Evolutionary conservation across 345 rosid species (phyloP).

Genomic region (Acer yangbiense): DNA sequence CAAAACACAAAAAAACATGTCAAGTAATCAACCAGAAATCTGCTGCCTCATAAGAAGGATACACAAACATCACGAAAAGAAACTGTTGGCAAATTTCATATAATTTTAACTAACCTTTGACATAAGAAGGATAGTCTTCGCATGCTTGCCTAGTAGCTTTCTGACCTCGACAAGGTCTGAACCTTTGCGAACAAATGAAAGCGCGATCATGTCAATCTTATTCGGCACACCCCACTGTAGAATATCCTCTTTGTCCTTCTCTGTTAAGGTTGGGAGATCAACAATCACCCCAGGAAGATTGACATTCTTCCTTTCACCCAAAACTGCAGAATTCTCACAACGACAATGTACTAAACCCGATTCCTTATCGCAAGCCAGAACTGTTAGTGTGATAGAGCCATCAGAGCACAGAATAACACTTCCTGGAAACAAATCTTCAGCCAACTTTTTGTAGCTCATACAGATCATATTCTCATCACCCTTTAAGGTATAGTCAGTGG

Average conservation of each 20-base stretch:
- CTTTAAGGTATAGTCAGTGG: constrained; percentile 48
- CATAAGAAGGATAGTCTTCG: constrained; percentile 56
- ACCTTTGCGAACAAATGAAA: constrained; percentile 65
- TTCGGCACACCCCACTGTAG: constrained; percentile 62
- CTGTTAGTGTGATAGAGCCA: constrained; percentile 55
- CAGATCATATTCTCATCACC: constrained; percentile 49
- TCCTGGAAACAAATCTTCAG: constrained; percentile 50
- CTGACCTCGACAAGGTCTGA: constrained; percentile 58
- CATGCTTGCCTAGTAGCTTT: constrained; percentile 43
- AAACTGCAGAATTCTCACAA: constrained; percentile 57
- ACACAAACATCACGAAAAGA: neutral
- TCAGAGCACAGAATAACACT: constrained; percentile 57
- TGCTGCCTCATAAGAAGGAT: no score
- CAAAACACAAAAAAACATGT: neutral
- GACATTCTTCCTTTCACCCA: constrained; percentile 66
- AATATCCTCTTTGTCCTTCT: constrained; percentile 61
- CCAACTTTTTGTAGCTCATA: constrained; percentile 66
- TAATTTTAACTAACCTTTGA: constrained; percentile 41
- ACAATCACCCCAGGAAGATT: constrained; percentile 68
- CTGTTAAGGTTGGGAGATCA: constrained; percentile 64
- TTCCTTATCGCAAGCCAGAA: constrained; percentile 43
- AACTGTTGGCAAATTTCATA: neutral
- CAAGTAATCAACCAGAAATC: constrained; percentile 7
- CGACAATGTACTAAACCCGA: constrained; percentile 50
- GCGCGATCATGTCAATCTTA: constrained; percentile 59